These are phyloP conservation scores for Lophiotrema nucula DNA, from an alignment of 495 filamentous ascomycete species.

Conservation along the genomic window DNA sequence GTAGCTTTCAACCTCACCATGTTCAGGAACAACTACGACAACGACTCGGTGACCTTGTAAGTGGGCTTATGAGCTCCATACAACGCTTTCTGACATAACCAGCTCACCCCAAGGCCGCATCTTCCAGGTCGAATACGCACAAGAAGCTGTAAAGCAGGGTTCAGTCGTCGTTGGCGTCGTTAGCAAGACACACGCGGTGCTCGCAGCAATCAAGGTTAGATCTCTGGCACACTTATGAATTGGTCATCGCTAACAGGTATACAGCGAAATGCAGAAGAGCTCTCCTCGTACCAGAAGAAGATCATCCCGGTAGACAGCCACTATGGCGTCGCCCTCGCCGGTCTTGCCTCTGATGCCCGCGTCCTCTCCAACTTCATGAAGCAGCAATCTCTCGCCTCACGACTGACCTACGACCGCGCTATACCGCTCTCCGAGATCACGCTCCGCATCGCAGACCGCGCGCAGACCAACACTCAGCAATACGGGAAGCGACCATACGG, in stretches of 20 bases:
- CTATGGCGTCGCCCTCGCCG: slow-evolving; percentile 92
- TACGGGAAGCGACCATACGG: slow-evolving; percentile 97
- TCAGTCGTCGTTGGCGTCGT: slow-evolving; percentile 95
- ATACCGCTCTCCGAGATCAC: slow-evolving; percentile 87
- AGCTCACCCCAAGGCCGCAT: slow-evolving; percentile 99
- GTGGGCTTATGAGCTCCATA: slow-evolving; percentile 30
- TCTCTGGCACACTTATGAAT: not conserved
- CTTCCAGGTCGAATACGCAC: slow-evolving; percentile 99
- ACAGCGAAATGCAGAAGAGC: slow-evolving; percentile 98
- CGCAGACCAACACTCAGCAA: slow-evolving; percentile 95
- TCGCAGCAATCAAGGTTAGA: slow-evolving; percentile 90
- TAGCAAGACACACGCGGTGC: slow-evolving; percentile 95
- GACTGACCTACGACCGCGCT: slow-evolving; percentile 90
- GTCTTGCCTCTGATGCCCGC: slow-evolving; percentile 95
- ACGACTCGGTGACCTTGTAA: slow-evolving; percentile 99
- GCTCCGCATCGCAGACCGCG: slow-evolving; percentile 87
- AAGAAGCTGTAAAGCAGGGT: slow-evolving; percentile 97
- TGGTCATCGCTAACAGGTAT: slow-evolving; percentile 8
- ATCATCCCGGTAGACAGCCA: slow-evolving; percentile 94
- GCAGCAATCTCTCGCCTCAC: slow-evolving; percentile 91
- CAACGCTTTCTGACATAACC: slow-evolving; percentile 20
- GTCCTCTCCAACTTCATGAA: slow-evolving; percentile 99
- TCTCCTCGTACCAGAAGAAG: slow-evolving; percentile 99
- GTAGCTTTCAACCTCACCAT: slow-evolving; percentile 54
- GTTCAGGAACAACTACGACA: slow-evolving; percentile 99